phyloP scores from a whole-genome alignment of 352 stramenopile species.

The Pythium sukuiense region DNA sequence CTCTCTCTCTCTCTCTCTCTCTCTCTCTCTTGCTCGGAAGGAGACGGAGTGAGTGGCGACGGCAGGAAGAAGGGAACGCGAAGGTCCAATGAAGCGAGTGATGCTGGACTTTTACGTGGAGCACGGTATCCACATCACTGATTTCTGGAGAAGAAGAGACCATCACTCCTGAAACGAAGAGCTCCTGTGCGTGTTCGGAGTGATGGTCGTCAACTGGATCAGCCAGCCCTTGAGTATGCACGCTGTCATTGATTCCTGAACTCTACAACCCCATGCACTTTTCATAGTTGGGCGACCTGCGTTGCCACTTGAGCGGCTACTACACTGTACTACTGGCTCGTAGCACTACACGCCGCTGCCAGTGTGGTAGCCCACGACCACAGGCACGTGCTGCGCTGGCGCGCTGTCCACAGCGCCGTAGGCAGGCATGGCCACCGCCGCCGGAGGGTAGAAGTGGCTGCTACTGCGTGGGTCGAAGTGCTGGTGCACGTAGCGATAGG shows the following conservation, averaged over 20 bases:
- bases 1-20: too few relatives aligned
- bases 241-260: too few relatives aligned
- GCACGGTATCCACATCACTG: background rate
- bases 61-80: too few relatives aligned
- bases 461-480: constrained; percentile 26
- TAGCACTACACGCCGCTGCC: background rate
- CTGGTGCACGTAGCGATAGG: constrained; percentile 46
- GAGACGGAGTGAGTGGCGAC: background rate
- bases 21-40: too few relatives aligned
- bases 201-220: constrained; percentile 3
- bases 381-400: background rate
- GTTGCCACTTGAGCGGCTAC: too few relatives aligned
- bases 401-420: constrained; percentile 14
- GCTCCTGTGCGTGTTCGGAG: background rate
- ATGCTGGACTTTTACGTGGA: background rate
- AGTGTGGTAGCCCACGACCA: constrained; percentile 10
- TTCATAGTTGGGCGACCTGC: too few relatives aligned
- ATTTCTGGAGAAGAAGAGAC: constrained; percentile 9
- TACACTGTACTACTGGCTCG: too few relatives aligned
- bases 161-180: constrained; percentile 8
- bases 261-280: too few relatives aligned
- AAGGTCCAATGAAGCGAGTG: too few relatives aligned
- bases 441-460: constrained; percentile 7
- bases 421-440: background rate
- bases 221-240: too few relatives aligned